A percentile compares a stretch with the other conserved stretches of the same genome.
phyloP scores from a whole-genome alignment of 1,139 yeast genomes.

The Cylindricascospora bacillispora region DNA sequence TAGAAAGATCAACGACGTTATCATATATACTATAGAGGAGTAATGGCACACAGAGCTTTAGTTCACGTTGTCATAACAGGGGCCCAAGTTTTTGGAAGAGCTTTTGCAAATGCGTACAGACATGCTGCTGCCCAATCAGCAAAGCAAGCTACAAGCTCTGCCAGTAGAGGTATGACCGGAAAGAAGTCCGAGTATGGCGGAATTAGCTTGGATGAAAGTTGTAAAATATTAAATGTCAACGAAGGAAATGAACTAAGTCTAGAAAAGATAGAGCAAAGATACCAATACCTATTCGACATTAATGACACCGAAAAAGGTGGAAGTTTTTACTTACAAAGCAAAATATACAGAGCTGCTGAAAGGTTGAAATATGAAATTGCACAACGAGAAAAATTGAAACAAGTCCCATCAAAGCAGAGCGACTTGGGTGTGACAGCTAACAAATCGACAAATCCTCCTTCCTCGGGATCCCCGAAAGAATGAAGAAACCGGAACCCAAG shows the following conservation, averaged over 20 bases:
- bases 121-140: slow-evolving; percentile 89
- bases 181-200: slow-evolving; percentile 44
- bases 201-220: slow-evolving; percentile 75
- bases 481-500: slow-evolving; percentile 3
- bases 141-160: slow-evolving; percentile 47
- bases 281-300: slow-evolving; percentile 71
- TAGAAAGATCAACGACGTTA: neutral
- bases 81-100: slow-evolving; percentile 89
- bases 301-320: slow-evolving; percentile 92
- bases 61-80: slow-evolving; percentile 89
- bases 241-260: slow-evolving; percentile 35
- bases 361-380: slow-evolving; percentile 43
- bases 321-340: slow-evolving; percentile 82
- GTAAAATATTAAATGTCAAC: slow-evolving; percentile 78
- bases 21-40: too few species aligned
- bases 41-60: slow-evolving; percentile 76
- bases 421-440: too few species aligned
- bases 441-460: neutral
- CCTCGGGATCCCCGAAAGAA: neutral
- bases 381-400: slow-evolving; percentile 23
- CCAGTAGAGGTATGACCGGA: slow-evolving; percentile 39
- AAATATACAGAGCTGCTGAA: slow-evolving; percentile 77
- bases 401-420: slow-evolving; percentile 1
- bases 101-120: slow-evolving; percentile 92
- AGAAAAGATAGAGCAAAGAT: slow-evolving; percentile 61